These are phyloP conservation scores for Capsicum rhomboideum DNA, from an alignment of 257 asterid genomes.

Conservation along the genomic window DNA sequence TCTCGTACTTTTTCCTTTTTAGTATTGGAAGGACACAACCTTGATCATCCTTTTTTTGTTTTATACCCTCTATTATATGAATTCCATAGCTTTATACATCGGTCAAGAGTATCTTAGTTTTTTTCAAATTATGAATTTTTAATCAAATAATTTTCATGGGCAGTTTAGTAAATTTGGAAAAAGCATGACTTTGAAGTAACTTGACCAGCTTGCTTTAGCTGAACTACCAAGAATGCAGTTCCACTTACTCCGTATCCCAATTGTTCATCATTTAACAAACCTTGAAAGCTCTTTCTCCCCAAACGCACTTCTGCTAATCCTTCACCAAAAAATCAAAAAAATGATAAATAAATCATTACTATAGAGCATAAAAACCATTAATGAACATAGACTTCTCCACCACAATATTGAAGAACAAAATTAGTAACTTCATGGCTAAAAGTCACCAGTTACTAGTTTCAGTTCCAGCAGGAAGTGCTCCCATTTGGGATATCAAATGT, in stretches of 20 bases:
- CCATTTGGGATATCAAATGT: conserved; percentile 44
- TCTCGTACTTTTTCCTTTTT: too few relatives aligned
- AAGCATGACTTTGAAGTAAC: neutral
- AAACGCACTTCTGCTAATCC: conserved; percentile 5
- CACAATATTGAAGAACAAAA: neutral
- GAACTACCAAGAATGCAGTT: conserved; percentile 17
- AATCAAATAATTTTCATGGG: neutral
- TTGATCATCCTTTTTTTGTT: neutral
- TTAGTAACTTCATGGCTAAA: conserved; percentile 14
- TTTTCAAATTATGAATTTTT: neutral
- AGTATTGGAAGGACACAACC: neutral
- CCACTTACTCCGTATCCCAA: conserved; percentile 17
- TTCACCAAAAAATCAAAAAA: neutral
- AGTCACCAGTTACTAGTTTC: conserved; percentile 14
- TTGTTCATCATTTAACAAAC: conserved; percentile 20
- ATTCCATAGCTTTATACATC: neutral
- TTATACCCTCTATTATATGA: neutral
- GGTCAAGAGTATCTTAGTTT: too few relatives aligned
- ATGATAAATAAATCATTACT: neutral
- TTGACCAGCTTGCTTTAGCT: conserved; percentile 16
- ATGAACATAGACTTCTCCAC: neutral
- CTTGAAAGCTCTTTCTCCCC: conserved; percentile 21
- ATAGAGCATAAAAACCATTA: neutral
- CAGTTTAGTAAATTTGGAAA: neutral
- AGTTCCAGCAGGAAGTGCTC: conserved; percentile 7